Conservation (phyloP, 768 basidiomycete genomes). For the Podaxis carcinomalis region DNA sequence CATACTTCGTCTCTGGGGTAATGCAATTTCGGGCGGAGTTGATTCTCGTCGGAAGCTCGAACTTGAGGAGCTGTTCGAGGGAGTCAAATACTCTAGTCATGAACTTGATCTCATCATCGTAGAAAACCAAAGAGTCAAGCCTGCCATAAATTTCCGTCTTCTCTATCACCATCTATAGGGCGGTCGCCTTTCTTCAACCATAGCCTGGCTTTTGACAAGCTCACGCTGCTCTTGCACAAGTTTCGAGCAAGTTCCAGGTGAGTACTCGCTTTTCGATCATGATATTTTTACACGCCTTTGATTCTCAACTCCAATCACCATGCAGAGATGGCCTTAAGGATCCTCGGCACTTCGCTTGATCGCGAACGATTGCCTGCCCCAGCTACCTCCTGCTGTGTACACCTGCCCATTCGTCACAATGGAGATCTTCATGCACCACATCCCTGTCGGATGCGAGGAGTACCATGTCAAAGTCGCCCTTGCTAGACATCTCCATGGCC, state of each 20-base stretch:
- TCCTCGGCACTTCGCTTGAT: background rate
- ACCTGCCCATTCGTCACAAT: conserved; percentile 16
- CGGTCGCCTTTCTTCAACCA: too few relatives aligned
- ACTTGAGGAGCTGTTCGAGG: too few relatives aligned
- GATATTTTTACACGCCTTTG: background rate
- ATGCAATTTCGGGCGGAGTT: too few relatives aligned
- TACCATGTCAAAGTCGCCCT: conserved; percentile 31
- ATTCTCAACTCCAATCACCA: background rate
- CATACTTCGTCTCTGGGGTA: too few relatives aligned
- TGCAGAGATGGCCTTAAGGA: background rate
- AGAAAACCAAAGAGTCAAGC: too few relatives aligned
- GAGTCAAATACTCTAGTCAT: too few relatives aligned
- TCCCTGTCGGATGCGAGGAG: conserved; percentile 25
- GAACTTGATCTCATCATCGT: too few relatives aligned
- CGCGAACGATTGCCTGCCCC: background rate
- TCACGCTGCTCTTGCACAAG: too few relatives aligned
- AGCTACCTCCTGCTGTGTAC: background rate
- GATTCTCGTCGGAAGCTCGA: too few relatives aligned
- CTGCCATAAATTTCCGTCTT: too few relatives aligned
- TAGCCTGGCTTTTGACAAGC: too few relatives aligned
- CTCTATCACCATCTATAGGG: too few relatives aligned
- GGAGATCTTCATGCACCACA: conserved; percentile 35
- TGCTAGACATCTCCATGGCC: conserved; percentile 41
- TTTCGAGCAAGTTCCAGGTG: background rate
- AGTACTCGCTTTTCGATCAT: background rate